phyloP scores from a whole-genome alignment of 1,284 basidiomycete genomes.

The Bondarzewia mesenterica region DNA sequence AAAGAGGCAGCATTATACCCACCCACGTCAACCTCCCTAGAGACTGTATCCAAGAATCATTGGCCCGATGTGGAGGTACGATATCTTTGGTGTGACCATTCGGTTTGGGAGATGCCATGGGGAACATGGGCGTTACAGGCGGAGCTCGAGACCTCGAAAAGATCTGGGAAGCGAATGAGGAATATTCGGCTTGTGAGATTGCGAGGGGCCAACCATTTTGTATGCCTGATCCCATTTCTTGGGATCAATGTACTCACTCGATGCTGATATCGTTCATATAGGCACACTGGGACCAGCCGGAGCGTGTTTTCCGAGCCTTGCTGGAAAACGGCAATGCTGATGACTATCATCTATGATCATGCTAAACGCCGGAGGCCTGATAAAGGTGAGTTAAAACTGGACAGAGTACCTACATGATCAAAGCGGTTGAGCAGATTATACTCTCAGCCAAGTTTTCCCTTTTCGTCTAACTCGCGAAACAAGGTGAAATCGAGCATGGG shows the following conservation, averaged over 20 bases:
- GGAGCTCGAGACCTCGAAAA: slow-evolving; percentile 12
- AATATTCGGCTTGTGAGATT: slow-evolving; percentile 11
- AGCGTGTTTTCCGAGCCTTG: slow-evolving; percentile 5
- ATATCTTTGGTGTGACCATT: slow-evolving; percentile 17
- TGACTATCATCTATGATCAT: no score
- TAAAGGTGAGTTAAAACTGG: no score
- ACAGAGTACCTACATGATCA: no score
- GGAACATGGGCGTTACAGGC: slow-evolving; percentile 10
- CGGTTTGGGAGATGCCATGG: slow-evolving; percentile 15
- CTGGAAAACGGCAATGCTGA: no score
- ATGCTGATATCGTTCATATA: neutral
- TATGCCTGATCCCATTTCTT: slow-evolving; percentile 5
- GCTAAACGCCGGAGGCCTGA: no score
- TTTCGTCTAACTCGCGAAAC: no score
- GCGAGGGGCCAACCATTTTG: slow-evolving; percentile 18
- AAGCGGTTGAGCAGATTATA: no score
- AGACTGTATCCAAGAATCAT: neutral
- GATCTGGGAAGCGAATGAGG: slow-evolving; percentile 7
- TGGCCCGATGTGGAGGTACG: slow-evolving; percentile 12
- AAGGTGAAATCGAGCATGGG: no score
- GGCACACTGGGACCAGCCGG: slow-evolving; percentile 15
- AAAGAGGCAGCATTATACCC: slow-evolving; percentile 9
- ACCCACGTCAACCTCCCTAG: neutral
- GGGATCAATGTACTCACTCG: neutral
- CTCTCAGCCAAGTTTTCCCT: no score